Conservation (phyloP, 1,139 yeast genomes). For the Blastobotrys ciferrii region DNA sequence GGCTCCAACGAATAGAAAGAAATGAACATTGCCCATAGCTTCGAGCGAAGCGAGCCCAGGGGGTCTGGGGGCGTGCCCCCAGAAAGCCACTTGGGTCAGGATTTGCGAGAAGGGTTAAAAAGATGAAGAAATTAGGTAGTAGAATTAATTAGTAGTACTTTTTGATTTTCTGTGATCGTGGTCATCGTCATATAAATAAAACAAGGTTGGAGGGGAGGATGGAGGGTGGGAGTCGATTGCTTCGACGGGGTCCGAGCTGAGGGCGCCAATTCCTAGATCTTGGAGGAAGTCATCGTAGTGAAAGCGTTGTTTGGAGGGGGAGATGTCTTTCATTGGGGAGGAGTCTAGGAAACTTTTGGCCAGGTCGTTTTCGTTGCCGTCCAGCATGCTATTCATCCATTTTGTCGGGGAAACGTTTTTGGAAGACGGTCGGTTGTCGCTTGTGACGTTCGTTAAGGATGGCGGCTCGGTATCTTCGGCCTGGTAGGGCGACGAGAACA, state of each 20-base stretch:
- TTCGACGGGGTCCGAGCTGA: conserved; percentile 20
- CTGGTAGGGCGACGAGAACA: conserved; percentile 10
- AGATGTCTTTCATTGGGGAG: conserved; percentile 28
- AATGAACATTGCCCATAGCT: too few species aligned
- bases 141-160: not conserved
- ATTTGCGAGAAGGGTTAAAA: not conserved
- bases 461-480: not conserved
- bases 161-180: not conserved
- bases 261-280: conserved; percentile 9
- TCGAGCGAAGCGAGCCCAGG: too few species aligned
- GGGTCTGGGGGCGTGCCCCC: too few species aligned
- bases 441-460: too few species aligned
- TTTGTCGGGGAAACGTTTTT: conserved; percentile 19
- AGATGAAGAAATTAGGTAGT: not conserved
- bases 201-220: conserved; percentile 26
- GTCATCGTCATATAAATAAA: conserved; percentile 24
- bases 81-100: too few species aligned
- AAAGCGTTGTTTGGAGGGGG: conserved; percentile 30
- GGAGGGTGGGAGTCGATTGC: conserved; percentile 15
- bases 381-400: conserved; percentile 31
- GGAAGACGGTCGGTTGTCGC: conserved; percentile 35
- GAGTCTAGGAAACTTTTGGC: conserved; percentile 33
- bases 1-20: too few species aligned
- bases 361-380: conserved; percentile 21
- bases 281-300: conserved; percentile 7